Evolutionary conservation across 2,329 filamentous ascomycete genomes (phyloP), one percentile per base, ranked within the genome.

Genomic region (Simplicillium sp.): DNA sequence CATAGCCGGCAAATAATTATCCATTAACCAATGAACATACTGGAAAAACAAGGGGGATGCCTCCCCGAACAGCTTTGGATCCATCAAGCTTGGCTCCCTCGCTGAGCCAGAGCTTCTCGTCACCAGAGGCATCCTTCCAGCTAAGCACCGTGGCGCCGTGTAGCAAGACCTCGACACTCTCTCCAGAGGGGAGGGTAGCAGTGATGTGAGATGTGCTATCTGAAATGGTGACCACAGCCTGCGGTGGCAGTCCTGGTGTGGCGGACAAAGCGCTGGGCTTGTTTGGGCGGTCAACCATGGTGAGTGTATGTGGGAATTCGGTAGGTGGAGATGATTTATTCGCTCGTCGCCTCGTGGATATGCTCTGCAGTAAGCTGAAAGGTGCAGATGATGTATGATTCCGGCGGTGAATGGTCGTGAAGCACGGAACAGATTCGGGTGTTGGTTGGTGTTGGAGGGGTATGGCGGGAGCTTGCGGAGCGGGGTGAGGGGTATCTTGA

Each of bases 11-110:
- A n/a, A n/a, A n/a, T n/a, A n/a, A n/a, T n/a, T n/a, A n/a, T n/a
- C n/a, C n/a, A n/a, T n/a, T n/a, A n/a, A n/a, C n/a, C n/a, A n/a
- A n/a, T n/a, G 6, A 32, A 68, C 78, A 48, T 71, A 95, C 89
- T 8, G 90, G 90, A 58, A 96, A 97, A 29, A 96, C 88, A 39
- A 97, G 67, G 4, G 90, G 90, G 52, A 97, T 87, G 12, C 90
- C 90, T 42, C 92, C 92, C 48, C 92, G 76, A 39, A 97, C 89
- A 17, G 90, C 75, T 70, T 94, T 95, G 51, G 74, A 82, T 39
- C 92, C 90, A 57, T 97, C 89, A 42, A 95, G 70, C 54, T 77
- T 78, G 35, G 89, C 84, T 43, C 73, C 79, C 46, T 88, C 78
- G 64, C 85, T 92, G 50, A 96, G 57, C 75, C 87, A 96, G 41